phyloP scores from a whole-genome alignment of 768 basidiomycete genomes.

The Sarcodon sp. region DNA sequence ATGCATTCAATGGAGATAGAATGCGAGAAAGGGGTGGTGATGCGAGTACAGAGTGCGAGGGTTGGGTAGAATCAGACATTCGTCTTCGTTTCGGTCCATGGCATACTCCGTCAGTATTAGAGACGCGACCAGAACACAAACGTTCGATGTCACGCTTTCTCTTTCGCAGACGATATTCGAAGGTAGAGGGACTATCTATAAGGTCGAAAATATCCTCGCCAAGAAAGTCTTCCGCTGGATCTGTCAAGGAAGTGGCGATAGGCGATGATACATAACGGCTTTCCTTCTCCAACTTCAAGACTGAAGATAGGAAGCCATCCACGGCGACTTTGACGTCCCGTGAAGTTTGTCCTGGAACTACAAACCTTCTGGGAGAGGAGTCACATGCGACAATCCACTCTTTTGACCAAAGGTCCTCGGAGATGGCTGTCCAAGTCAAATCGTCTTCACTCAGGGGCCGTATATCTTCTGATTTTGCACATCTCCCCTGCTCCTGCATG shows the following conservation, averaged over 20 bases:
- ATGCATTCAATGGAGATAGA: no score
- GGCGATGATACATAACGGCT: background rate
- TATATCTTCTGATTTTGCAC: slow-evolving; percentile 2
- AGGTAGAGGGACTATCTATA: background rate
- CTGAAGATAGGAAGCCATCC: background rate
- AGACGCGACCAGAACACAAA: background rate
- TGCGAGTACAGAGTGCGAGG: no score
- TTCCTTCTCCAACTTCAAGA: no score
- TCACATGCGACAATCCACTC: slow-evolving; percentile 24
- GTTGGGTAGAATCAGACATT: no score
- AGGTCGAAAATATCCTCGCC: background rate
- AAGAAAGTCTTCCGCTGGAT: background rate
- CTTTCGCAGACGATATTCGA: background rate
- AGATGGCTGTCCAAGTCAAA: slow-evolving; percentile 17
- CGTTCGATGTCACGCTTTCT: background rate
- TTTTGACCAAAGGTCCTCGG: slow-evolving; percentile 18
- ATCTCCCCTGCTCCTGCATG: slow-evolving; percentile 14
- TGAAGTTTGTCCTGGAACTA: slow-evolving; percentile 22
- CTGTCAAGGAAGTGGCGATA: background rate
- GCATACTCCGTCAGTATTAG: no score
- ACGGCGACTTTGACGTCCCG: slow-evolving; percentile 9
- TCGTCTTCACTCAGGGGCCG: slow-evolving; percentile 13
- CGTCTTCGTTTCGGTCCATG: no score
- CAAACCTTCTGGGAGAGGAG: slow-evolving; percentile 18
- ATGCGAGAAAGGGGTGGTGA: no score